These are phyloP conservation scores for Myriosclerotinia curreyana DNA, from an alignment of 2,329 filamentous ascomycete species.

Conservation along the genomic window DNA sequence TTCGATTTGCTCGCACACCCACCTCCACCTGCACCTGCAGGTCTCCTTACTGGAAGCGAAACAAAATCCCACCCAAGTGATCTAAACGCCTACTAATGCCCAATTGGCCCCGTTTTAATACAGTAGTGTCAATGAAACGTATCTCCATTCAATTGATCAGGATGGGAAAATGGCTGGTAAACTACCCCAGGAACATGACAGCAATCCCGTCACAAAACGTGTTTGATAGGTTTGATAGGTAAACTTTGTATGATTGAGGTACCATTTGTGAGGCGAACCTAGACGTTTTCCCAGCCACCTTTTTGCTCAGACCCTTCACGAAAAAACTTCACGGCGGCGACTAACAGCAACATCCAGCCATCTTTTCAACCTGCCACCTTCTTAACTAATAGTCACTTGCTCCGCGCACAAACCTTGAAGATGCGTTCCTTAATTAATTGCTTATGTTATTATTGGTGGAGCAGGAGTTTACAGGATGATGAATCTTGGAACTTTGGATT, in stretches of 20 bases:
- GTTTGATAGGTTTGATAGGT: too few species aligned
- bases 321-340: conserved; percentile 11
- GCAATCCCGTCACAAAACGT: neutral
- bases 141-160: conserved; percentile 16
- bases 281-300: conserved; percentile 18
- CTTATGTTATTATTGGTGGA: conserved; percentile 31
- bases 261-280: conserved; percentile 6
- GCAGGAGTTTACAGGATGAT: conserved; percentile 29
- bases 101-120: conserved; percentile 11
- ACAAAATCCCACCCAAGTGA: too few species aligned
- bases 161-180: conserved; percentile 21
- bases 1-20: neutral
- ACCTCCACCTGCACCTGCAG: neutral
- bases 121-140: conserved; percentile 11
- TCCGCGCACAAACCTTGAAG: conserved; percentile 24
- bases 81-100: too few species aligned
- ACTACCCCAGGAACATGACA: neutral
- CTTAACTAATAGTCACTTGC: conserved; percentile 13
- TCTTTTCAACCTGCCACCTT: conserved; percentile 18
- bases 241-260: conserved; percentile 1
- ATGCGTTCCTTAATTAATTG: conserved; percentile 34
- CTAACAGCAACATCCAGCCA: conserved; percentile 18
- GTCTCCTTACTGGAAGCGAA: conserved; percentile 10
- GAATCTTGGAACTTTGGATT: conserved; percentile 34
- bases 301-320: conserved; percentile 11